A percentile compares a stretch with the other conserved stretches of the same genome.
Conservation (phyloP, 768 basidiomycete species). For the Pholiota microspora region DNA sequence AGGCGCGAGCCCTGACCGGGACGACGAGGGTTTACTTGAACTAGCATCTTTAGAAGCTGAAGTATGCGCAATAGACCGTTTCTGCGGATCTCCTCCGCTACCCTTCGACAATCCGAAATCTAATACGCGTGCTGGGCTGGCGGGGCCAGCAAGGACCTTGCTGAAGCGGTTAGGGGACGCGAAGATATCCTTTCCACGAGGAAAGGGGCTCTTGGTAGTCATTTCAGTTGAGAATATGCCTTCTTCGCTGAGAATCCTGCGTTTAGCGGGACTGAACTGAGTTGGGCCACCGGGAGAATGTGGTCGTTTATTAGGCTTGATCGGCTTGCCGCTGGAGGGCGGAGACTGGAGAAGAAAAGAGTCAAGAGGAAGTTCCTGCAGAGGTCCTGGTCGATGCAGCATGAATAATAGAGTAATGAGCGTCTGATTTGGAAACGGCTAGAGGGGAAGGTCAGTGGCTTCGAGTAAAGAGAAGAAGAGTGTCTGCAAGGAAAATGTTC, state of each 20-base stretch:
- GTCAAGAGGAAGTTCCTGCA: conserved; percentile 60
- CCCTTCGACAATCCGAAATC: conserved; percentile 46
- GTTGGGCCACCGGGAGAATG: conserved; percentile 51
- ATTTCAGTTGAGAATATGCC: conserved; percentile 41
- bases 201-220: conserved; percentile 34
- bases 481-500: conserved; percentile 13
- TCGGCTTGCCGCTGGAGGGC: conserved; percentile 27
- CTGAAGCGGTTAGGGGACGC: conserved; percentile 40
- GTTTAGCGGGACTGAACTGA: conserved; percentile 63
- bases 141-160: conserved; percentile 37
- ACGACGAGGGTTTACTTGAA: conserved; percentile 21
- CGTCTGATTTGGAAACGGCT: conserved; percentile 12
- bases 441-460: conserved; percentile 10
- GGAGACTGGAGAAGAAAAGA: conserved; percentile 42
- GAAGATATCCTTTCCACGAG: conserved; percentile 25
- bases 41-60: conserved; percentile 16
- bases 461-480: conserved; percentile 12
- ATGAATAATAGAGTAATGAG: conserved; percentile 19
- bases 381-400: conserved; percentile 50
- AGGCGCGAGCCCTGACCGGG: conserved; percentile 22
- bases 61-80: conserved; percentile 13
- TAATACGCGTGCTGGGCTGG: conserved; percentile 49
- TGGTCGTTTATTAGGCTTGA: conserved; percentile 52
- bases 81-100: conserved; percentile 20
- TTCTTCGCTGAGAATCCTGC: conserved; percentile 60